Evolutionary conservation across 768 basidiomycete genomes (phyloP), one percentile per base, ranked within the genome.

Genomic region (Hygrocybe coccinea): DNA sequence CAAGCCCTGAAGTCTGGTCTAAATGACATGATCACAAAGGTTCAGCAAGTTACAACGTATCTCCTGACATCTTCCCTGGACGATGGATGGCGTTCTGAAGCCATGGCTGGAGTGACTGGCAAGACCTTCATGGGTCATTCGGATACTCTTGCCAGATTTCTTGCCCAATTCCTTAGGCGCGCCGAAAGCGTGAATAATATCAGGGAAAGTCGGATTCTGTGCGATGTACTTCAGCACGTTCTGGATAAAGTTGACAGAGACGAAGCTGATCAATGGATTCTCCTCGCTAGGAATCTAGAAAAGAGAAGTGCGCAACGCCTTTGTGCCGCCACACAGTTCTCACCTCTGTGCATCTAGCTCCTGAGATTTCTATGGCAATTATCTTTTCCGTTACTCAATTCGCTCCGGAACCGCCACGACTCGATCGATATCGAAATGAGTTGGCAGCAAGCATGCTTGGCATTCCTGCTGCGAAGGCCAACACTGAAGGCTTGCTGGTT

Each of bases 391-490:
- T 93, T 39, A 78, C 84, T 9, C 71, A 75, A 19, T 78, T 79
- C 21, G 83, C 85, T 0, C 76, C 83, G 1, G 92, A 94, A 60
- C 83, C 84, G 7, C 80, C 79, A 0, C 81, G 81, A 17, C 76
- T 95, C 21, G 86, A 89, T 61, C 79, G 91, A 17, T 89, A 87
- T 64, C 82, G 94, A 17, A 97, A 95, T 66, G 93, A 97, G 69
- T 77, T 95, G 9, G 95, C 95, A 0, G 87, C 91, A n/a, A 78
- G 77, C 17, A 67, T 94, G 3, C 72, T 89, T 0, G 88, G 87
- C 21, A 76, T 97, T 12, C 78, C 79, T 1, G 66, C 86, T 0
- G 62, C 69, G 5, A 80, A 83, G 43, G 85, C 84, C n/a, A 83
- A 85, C 57, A 78, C 77, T 0, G 80, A 83, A 9, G 95, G 93